Evolutionary conservation across 2,329 filamentous ascomycete species (phyloP).

Genomic region (Trichoderma pleuroti): DNA sequence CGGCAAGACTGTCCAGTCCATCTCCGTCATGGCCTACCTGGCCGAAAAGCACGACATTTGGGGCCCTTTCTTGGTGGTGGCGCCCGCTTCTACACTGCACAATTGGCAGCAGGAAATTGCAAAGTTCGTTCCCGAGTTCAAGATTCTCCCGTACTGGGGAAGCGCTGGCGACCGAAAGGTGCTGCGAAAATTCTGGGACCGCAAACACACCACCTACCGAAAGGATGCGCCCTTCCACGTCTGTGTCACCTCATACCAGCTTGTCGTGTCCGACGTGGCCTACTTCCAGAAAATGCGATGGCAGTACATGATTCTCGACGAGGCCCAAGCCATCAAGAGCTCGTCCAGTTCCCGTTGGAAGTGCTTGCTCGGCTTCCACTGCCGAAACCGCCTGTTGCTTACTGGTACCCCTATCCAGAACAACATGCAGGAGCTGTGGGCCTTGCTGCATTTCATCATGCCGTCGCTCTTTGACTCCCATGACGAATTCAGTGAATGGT

Average conservation of each 20-base stretch:
- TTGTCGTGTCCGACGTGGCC: constrained; percentile 91
- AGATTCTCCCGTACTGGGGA: constrained; percentile 97
- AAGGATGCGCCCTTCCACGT: constrained; percentile 94
- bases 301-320: constrained; percentile 99
- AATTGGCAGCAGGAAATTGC: constrained; percentile 99
- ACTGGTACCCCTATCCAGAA: constrained; percentile 99
- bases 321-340: constrained; percentile 98
- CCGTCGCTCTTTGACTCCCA: constrained; percentile 95
- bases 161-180: constrained; percentile 92
- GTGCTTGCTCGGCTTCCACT: constrained; percentile 87
- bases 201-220: constrained; percentile 93
- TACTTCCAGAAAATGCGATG: constrained; percentile 99
- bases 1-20: constrained; percentile 97
- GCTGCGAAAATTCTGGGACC: constrained; percentile 97
- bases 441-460: constrained; percentile 98
- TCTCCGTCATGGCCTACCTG: constrained; percentile 98
- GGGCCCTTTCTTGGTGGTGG: constrained; percentile 96
- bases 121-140: constrained; percentile 89
- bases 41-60: constrained; percentile 97
- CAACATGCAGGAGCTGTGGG: constrained; percentile 99
- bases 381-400: constrained; percentile 86
- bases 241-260: constrained; percentile 92
- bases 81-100: constrained; percentile 91
- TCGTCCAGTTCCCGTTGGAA: constrained; percentile 97
- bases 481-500: constrained; percentile 91